Conservation (phyloP, 176 grass and related monocot species). For the Zea luxurians region DNA sequence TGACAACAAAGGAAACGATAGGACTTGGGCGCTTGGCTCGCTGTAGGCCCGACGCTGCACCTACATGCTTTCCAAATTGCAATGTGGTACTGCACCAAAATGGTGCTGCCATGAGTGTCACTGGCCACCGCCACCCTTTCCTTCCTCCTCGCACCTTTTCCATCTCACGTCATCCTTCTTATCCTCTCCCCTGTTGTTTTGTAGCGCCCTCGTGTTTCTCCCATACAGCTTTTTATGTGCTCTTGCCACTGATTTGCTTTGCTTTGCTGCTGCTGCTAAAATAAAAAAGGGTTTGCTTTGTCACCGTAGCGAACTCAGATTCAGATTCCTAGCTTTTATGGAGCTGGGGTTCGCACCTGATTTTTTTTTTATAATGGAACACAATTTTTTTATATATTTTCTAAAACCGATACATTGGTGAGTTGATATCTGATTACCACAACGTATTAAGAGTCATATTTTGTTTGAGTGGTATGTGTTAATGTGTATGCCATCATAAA, state of each 20-base stretch:
- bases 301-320: constrained; percentile 23
- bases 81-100: constrained; percentile 19
- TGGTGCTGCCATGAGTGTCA: constrained; percentile 31
- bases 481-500: not conserved
- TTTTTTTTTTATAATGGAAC: too few species aligned
- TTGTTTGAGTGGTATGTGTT: too few species aligned
- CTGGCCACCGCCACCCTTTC: constrained; percentile 40
- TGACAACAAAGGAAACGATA: not conserved
- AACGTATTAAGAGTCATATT: not conserved
- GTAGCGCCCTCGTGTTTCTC: constrained; percentile 2
- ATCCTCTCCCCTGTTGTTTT: constrained; percentile 45
- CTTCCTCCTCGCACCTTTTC: not conserved
- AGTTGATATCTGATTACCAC: not conserved
- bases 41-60: constrained; percentile 29
- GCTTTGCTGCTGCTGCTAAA: not conserved
- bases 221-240: not conserved
- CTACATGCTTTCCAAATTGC: not conserved
- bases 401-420: not conserved
- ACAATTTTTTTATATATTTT: too few species aligned
- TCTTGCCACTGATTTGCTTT: not conserved
- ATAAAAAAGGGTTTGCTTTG: not conserved
- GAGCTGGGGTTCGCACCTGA: constrained; percentile 4
- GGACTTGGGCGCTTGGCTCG: too few species aligned
- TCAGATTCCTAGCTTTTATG: constrained; percentile 13
- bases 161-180: constrained; percentile 40